Base-by-base conservation (phyloP, 441 rosid genomes). In the Raphanus hybrid region DNA sequence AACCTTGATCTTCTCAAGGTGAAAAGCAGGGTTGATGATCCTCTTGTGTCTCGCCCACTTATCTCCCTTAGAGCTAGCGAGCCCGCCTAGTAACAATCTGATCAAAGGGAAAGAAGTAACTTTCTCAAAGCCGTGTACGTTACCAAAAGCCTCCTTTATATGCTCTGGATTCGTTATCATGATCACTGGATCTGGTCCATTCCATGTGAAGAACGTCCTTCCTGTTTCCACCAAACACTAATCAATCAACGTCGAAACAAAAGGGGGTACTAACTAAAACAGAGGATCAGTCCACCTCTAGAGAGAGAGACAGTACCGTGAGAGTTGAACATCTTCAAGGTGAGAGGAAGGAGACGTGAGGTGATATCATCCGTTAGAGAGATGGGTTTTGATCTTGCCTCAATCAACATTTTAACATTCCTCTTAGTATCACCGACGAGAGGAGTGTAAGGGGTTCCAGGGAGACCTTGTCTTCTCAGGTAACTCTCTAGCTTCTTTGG, bases 11-110 rank as follows among this genome's bases (percentile, higher is more conserved):
- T 85, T 84, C 67, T 84, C 83, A 1, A 57, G 61, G 50, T 77
- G 85, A 61, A 84, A 84, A 63, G 87, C 83, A 4, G 85, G 87
- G 71, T 78, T 82, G 75, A 78, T 73, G 61, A 82, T 80, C 72
- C 69, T 82, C 69, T 86, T 66, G 66, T 62, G 43, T 8, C 35
- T 34, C 4, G 45, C 66, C 66, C 43, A 62, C 15, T 62, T 34
- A 14, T 62, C 66, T 6, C 66, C 66, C 11, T 62, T 32, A 8
- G 34, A 62, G 23, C 26, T 63, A 0, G 45, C 45, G 12, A 63
- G 62, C 61, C 86, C 84, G 9, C 8, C 8, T 4, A 23, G 70
- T 4, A 83, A 14, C 45, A 34, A 8, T 34, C 6, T 63, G 45
- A 34, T 0, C 67, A 63, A 63, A 32, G 67, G 45, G 23, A 15